Evolutionary conservation across 768 basidiomycete species (phyloP).

Genomic region (Holtermanniella nyarrowii): DNA sequence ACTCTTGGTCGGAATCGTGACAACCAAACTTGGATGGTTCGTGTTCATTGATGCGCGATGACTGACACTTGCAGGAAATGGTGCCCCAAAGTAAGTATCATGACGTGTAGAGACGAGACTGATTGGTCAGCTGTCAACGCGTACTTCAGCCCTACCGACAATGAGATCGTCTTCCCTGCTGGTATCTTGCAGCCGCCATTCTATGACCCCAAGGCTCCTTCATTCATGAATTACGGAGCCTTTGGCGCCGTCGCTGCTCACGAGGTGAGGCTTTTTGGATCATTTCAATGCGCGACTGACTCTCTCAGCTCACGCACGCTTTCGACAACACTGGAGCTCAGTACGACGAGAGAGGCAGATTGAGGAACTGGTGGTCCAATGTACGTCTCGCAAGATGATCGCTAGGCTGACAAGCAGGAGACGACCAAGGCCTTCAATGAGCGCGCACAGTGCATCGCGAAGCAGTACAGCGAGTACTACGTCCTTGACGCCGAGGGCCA

Average conservation of each 20-base stretch:
- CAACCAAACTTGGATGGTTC: slow-evolving; percentile 71
- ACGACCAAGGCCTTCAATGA: slow-evolving; percentile 75
- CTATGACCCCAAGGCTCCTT: slow-evolving; percentile 76
- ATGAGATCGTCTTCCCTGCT: slow-evolving; percentile 88
- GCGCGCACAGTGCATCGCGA: slow-evolving; percentile 77
- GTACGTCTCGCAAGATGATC: slow-evolving; percentile 13
- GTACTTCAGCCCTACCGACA: slow-evolving; percentile 73
- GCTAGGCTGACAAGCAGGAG: slow-evolving; percentile 7
- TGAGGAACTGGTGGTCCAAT: slow-evolving; percentile 90
- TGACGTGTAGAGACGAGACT: background rate
- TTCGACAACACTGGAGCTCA: slow-evolving; percentile 60
- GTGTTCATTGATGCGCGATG: background rate
- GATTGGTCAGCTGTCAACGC: slow-evolving; percentile 53
- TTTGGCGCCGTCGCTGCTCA: slow-evolving; percentile 89
- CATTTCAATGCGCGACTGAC: too few relatives aligned
- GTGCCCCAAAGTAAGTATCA: background rate
- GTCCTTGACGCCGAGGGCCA: slow-evolving; percentile 79
- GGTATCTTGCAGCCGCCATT: slow-evolving; percentile 89
- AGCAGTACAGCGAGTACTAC: slow-evolving; percentile 80
- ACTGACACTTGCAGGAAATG: background rate
- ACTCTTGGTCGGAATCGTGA: slow-evolving; percentile 63
- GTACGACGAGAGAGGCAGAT: slow-evolving; percentile 80
- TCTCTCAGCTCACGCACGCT: too few relatives aligned
- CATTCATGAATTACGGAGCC: slow-evolving; percentile 79
- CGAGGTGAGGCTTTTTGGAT: too few relatives aligned